Conservation (phyloP, 345 rosid genomes). For the Boechera divaricarpa region DNA sequence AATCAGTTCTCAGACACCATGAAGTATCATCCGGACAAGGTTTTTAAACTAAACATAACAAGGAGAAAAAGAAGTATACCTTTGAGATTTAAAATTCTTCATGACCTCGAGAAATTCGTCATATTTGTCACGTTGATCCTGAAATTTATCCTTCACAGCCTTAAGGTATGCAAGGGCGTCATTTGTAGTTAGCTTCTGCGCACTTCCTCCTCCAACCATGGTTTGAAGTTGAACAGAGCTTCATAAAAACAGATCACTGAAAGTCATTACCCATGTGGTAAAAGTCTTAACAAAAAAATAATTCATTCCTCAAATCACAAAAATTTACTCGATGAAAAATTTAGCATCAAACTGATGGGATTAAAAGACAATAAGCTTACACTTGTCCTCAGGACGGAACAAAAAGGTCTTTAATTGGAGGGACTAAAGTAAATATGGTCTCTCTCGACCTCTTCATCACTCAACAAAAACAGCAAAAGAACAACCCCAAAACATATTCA, state of each 20-base stretch:
- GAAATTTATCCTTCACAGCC: slow-evolving; percentile 81
- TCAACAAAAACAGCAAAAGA: slow-evolving; percentile 6
- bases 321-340: neutral
- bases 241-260: slow-evolving; percentile 30
- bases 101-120: slow-evolving; percentile 89
- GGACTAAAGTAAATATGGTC: slow-evolving; percentile 50
- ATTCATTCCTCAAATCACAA: neutral
- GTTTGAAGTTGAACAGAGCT: slow-evolving; percentile 69
- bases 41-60: neutral
- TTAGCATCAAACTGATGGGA: slow-evolving; percentile 58
- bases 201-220: slow-evolving; percentile 49
- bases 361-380: slow-evolving; percentile 44
- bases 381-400: too few relatives aligned
- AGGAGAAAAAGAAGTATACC: slow-evolving; percentile 44
- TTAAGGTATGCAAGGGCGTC: slow-evolving; percentile 93
- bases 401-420: too few relatives aligned
- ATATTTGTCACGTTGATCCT: slow-evolving; percentile 75
- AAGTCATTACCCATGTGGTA: too few relatives aligned
- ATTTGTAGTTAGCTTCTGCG: slow-evolving; percentile 73
- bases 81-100: slow-evolving; percentile 92
- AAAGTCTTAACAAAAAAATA: neutral
- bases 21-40: neutral
- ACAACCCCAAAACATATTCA: neutral
- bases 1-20: slow-evolving; percentile 1
- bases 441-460: neutral